phyloP scores from a whole-genome alignment of 2,329 filamentous ascomycete species.

The Nemania sp. region DNA sequence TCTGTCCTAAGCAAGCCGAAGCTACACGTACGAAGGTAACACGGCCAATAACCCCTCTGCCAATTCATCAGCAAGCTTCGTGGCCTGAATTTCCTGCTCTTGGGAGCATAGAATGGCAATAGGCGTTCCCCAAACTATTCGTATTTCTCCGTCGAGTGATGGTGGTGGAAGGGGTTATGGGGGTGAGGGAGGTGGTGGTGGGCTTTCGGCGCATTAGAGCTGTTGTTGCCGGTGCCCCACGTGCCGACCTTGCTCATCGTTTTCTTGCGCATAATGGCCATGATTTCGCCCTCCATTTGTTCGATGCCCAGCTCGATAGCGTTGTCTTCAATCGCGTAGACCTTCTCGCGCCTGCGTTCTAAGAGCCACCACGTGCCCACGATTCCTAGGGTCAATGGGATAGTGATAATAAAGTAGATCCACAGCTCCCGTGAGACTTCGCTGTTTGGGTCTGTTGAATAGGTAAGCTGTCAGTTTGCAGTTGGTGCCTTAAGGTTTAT shows the following conservation, averaged over 20 bases:
- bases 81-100: too few relatives aligned
- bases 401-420: conserved; percentile 65
- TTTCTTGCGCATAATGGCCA: conserved; percentile 58
- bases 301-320: conserved; percentile 59
- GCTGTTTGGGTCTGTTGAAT: conserved; percentile 37
- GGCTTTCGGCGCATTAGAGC: background rate
- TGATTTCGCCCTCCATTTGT: conserved; percentile 60
- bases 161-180: too few relatives aligned
- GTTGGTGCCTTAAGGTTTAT: too few relatives aligned
- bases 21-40: background rate
- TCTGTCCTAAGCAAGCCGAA: background rate
- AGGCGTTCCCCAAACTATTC: background rate
- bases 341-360: conserved; percentile 53
- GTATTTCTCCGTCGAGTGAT: conserved; percentile 19
- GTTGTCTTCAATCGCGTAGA: conserved; percentile 53
- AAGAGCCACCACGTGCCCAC: conserved; percentile 59
- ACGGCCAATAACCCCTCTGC: too few relatives aligned
- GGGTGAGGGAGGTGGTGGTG: conserved; percentile 6
- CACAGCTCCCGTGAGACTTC: conserved; percentile 58
- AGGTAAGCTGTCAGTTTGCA: too few relatives aligned
- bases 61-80: too few relatives aligned
- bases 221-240: conserved; percentile 47
- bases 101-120: too few relatives aligned
- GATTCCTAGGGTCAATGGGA: conserved; percentile 60
- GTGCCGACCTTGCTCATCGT: conserved; percentile 61